Evolutionary conservation across 1,284 basidiomycete genomes (phyloP), one percentile per base, ranked within the genome.

Genomic region (Ganoderma resinaceum): DNA sequence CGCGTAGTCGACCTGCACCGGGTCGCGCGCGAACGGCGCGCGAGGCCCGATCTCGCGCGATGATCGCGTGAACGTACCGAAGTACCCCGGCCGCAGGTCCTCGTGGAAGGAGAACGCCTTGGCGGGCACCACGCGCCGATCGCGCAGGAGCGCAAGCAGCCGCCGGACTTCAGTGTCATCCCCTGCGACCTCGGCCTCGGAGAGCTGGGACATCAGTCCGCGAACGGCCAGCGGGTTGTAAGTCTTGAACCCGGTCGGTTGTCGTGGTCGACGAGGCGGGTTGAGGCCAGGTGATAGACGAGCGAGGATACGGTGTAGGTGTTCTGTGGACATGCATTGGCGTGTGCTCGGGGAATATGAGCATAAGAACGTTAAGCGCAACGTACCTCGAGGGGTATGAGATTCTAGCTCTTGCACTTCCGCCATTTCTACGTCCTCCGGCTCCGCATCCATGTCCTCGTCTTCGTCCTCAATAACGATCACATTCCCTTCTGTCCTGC

Each of bases 11-110:
- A 92, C 84, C 26, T 87, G 84, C 6, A 89, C 80, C 8, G 87
- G 82, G 75, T 96, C 95, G 70, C 86, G 85, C 3, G 84, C 86
- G 69, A 95, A 89, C 1, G 95, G 94, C 38, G 83, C 86, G n/a
- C 95, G 87, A 9, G 92, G 89, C 2, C 91, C 89, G 66, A 96
- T 87, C 62, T 87, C 79, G 18, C 82, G 83, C 29, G 93, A 94
- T 68, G 83, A 87, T 62, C 91, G 89, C 12, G 94, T 95, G 91
- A 92, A 96, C 20, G 95, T 96, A 33, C 94, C 95, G 74, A 90
- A 91, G 79, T 95, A 96, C 1, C 93, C 94, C 23, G 95, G 95
- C 40, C 95, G 88, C 0, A 85, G 84, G 77, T 96, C 93, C 69
- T 91, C 90, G 29, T 83, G 79, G 78, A 95, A 96, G 69, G 93